Percentiles rank a stretch among this genome's conserved stretches.
Evolutionary conservation across 306 rosid species (phyloP).

Genomic region (Vigna hirtella): DNA sequence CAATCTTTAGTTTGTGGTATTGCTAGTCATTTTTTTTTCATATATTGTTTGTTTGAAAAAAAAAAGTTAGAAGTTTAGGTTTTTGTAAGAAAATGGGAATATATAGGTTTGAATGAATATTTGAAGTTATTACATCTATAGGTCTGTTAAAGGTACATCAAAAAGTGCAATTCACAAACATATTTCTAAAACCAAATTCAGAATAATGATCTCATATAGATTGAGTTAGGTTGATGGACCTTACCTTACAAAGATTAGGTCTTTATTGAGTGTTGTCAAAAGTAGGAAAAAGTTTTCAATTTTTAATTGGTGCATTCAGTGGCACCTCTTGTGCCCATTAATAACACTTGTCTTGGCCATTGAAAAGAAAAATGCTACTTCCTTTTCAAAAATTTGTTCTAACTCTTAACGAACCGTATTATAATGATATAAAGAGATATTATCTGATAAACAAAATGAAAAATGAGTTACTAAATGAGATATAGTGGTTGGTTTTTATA

Average conservation of each 20-base stretch:
- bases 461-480: neutral
- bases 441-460: neutral
- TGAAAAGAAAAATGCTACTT: neutral
- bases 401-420: neutral
- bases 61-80: no score
- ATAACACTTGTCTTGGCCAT: neutral
- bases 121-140: neutral
- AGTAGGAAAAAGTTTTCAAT: neutral
- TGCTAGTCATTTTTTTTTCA: no score
- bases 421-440: neutral
- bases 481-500: no score
- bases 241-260: neutral
- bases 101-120: neutral
- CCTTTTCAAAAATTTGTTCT: neutral
- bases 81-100: no score
- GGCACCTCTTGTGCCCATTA: neutral
- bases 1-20: no score
- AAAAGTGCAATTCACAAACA: neutral
- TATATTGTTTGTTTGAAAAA: no score
- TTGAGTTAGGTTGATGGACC: neutral
- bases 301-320: neutral
- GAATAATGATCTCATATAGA: neutral
- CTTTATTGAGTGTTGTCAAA: neutral
- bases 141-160: neutral
- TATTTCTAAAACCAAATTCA: neutral